Evolutionary conservation across 306 rosid species (phyloP).

Genomic region (Malus sylvestris): DNA sequence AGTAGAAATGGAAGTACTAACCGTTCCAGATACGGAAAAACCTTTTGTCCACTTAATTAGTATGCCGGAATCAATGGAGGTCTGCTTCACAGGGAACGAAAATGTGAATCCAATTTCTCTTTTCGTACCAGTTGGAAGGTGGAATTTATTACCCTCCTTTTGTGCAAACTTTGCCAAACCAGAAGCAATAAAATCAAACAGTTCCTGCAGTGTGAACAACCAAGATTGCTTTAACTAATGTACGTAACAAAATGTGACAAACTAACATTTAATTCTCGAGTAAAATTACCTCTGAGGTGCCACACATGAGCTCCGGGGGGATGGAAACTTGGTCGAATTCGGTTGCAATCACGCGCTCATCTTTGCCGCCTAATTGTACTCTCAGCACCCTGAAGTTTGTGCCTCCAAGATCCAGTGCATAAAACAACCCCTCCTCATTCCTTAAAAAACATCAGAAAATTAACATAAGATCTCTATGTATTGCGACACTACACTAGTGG

Average conservation of each 20-base stretch:
- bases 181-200: conserved; percentile 82
- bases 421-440: conserved; percentile 82
- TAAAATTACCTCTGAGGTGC: conserved; percentile 51
- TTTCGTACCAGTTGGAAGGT: conserved; percentile 40
- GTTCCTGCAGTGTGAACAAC: conserved; percentile 37
- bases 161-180: conserved; percentile 59
- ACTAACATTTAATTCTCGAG: neutral
- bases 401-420: conserved; percentile 96
- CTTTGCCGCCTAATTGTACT: conserved; percentile 74
- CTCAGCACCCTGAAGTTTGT: conserved; percentile 85
- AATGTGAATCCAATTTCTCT: conserved; percentile 91
- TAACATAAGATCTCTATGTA: neutral
- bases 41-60: conserved; percentile 97
- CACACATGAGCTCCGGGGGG: conserved; percentile 69
- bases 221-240: neutral
- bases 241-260: neutral
- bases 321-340: conserved; percentile 77
- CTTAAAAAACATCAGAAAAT: conserved; percentile 23
- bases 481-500: neutral
- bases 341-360: conserved; percentile 63
- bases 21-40: conserved; percentile 84
- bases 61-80: conserved; percentile 78
- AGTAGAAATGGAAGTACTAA: conserved; percentile 14
- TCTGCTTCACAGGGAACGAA: conserved; percentile 90
- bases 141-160: conserved; percentile 53